Conservation (phyloP, 495 filamentous ascomycete genomes). For the Hyaloscypha finlandica region DNA sequence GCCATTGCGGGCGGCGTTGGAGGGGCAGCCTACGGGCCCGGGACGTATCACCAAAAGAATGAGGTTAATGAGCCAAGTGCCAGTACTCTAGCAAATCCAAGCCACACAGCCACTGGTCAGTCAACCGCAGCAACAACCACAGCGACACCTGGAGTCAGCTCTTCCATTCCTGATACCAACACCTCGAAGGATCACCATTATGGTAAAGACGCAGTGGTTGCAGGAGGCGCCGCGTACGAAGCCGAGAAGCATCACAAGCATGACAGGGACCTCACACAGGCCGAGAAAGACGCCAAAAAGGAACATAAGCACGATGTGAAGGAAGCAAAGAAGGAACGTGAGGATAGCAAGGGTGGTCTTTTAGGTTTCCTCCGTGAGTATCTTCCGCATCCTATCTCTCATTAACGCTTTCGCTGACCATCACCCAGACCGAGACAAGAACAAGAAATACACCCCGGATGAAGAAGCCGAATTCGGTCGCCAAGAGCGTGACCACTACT, state of each 20-base stretch:
- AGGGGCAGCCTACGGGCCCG: slow-evolving; percentile 17
- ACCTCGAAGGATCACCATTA: slow-evolving; percentile 20
- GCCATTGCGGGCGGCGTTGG: slow-evolving; percentile 16
- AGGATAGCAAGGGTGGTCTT: slow-evolving; percentile 13
- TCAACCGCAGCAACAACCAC: too few relatives aligned
- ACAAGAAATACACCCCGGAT: slow-evolving; percentile 27
- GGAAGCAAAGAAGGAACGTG: slow-evolving; percentile 22
- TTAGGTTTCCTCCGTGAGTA: slow-evolving; percentile 25
- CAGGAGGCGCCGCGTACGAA: slow-evolving; percentile 16
- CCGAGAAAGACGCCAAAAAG: slow-evolving; percentile 19
- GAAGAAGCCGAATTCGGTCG: slow-evolving; percentile 29
- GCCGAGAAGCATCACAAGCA: slow-evolving; percentile 21
- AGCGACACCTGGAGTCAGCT: too few relatives aligned
- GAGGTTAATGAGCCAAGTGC: neutral
- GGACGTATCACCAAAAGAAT: slow-evolving; percentile 22
- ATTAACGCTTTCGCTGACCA: neutral
- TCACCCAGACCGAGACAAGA: slow-evolving; percentile 23
- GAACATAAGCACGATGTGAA: slow-evolving; percentile 26
- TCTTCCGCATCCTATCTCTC: neutral
- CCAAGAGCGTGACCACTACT: slow-evolving; percentile 25
- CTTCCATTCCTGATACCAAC: neutral
- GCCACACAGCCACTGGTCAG: too few relatives aligned
- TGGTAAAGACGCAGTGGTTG: slow-evolving; percentile 21
- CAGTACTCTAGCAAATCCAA: too few relatives aligned
- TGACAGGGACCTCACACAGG: slow-evolving; percentile 19